Base-by-base conservation (phyloP, 164 flowering plant species). In the Magnolia changhungtana region DNA sequence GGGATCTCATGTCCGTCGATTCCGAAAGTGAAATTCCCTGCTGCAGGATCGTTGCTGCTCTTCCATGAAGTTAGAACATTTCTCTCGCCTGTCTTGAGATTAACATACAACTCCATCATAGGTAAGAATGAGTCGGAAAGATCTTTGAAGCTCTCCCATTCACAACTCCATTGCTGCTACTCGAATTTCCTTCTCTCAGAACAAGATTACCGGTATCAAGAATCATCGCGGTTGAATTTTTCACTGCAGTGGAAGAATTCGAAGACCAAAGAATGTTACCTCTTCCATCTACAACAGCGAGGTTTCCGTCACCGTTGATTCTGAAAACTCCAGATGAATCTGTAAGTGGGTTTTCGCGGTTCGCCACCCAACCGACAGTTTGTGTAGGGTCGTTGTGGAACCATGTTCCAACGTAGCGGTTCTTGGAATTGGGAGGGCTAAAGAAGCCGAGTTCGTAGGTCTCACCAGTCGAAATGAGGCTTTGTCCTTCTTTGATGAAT, bases 121-220 rank as follows among this genome's bases (percentile, higher is more conserved):
- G 78, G 82, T 11, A 82, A 7, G 74, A 76, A 50, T 3, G 77
- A 55, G 31, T 79, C 63, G 0, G 79, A 21, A 1, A 79, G 82
- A 51, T 74, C 10, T 8, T 79, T 78, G 37, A 82, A 82, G 67
- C 84, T 82, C 71, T 82, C 74, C 84, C 84, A 82, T 20, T 61
- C 10, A 29, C 52, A 0, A 21, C 64, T 16, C 31, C 71, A 63
- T 37, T 55, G 61, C 61, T 55, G 74, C 45, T 55, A 11, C 61
- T 55, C 7, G 68, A 65, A 65, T 65, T 65, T 24, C 68, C 27
- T 11, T 66, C 69, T n/a, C 66, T 13, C 11, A 75, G 23, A 0
- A 76, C 72, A 19, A 85, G 50, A 59, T 82, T 81, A 5, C 85
- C 87, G 7, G 65, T 18, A 29, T 84, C 85, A 3, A 63, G 37